Base-by-base conservation (phyloP, 2,329 filamentous ascomycete genomes). In the Neofusicoccum laricinum region DNA sequence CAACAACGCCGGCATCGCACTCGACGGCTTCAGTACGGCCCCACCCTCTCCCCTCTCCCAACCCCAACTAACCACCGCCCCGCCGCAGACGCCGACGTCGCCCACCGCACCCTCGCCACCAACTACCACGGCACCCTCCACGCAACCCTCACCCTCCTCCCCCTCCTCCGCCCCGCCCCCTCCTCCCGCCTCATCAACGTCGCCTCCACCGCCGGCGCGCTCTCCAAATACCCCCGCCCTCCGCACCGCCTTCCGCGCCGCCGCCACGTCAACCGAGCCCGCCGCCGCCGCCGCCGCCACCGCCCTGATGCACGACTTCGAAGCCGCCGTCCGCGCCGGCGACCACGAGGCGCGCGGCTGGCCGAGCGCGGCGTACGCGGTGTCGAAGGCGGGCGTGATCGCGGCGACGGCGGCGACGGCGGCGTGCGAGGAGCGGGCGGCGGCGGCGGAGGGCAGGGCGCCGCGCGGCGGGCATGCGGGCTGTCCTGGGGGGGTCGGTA, bases 101-200 rank as follows among this genome's bases (percentile, higher is more conserved):
- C 84, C 36, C 77, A 79, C 61, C 74, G 76, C 21, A 86, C 84
- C 0, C 72, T 85, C 3, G 71, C 76, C 21, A 80, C 78, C 66
- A 85, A 86, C 70, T 85, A 85, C 73, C 81, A 82, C 71, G 80
- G 79, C 69, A 84, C 82, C 2, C 72, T 85, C 14, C 75, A 79
- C 53, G 78, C 78, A 1, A 80, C 78, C 2, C 77, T 77, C 45
- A 67, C 74, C 8, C 75, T 85, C 64, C 73, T 86, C 25, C 80
- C 81, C 4, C 70, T 82, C 5, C 71, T 85, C 65, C 78, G 78
- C 46, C 67, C 75, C 6, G 71, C 65, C 5, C 67, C 64, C 6
- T 11, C 61, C 14, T 30, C 17, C 1, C 69, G 72, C 12, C 74
- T 79, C 55, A 67, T 80, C 48, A 77, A 78, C 38, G 69, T 80